Conservation (phyloP, 805 yeast species). For the Saturnispora ahearnii region DNA sequence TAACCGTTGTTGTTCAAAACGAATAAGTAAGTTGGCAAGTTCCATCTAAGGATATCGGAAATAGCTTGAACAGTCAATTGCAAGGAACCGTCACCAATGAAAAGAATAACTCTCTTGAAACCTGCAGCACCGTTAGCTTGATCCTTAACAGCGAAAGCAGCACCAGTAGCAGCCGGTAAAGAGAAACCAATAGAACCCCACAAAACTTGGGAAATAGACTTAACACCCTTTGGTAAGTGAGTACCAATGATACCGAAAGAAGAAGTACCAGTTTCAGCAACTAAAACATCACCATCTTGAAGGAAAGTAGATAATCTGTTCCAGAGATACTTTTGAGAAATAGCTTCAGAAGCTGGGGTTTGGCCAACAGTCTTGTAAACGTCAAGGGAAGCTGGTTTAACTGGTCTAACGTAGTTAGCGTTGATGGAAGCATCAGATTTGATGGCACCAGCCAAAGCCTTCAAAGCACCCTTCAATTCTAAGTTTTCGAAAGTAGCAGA, state of each 20-base stretch:
- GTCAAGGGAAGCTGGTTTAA: constrained; percentile 40
- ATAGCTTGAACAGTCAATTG: constrained; percentile 70
- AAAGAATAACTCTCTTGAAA: constrained; percentile 50
- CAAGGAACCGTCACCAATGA: constrained; percentile 70
- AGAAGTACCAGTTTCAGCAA: constrained; percentile 70
- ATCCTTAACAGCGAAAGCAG: constrained; percentile 59
- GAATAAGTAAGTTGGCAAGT: constrained; percentile 57
- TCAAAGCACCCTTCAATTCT: constrained; percentile 54
- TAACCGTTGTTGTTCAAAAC: constrained; percentile 66
- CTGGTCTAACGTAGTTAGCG: constrained; percentile 39
- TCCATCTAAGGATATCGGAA: constrained; percentile 60
- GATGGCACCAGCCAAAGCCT: constrained; percentile 32
- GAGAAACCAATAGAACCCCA: constrained; percentile 74
- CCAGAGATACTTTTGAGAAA: constrained; percentile 66
- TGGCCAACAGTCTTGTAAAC: constrained; percentile 35
- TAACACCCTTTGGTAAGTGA: constrained; percentile 51
- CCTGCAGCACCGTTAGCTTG: constrained; percentile 40
- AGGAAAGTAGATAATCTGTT: constrained; percentile 53
- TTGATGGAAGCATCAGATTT: constrained; percentile 16
- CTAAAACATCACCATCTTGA: constrained; percentile 55
- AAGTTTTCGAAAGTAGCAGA: constrained; percentile 65
- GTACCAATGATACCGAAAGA: constrained; percentile 64
- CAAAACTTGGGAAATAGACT: constrained; percentile 64
- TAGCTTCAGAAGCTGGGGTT: constrained; percentile 32
- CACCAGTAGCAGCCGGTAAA: constrained; percentile 61